Conservation (phyloP, 805 yeast genomes). For the Starmerella khaoyaiensis region DNA sequence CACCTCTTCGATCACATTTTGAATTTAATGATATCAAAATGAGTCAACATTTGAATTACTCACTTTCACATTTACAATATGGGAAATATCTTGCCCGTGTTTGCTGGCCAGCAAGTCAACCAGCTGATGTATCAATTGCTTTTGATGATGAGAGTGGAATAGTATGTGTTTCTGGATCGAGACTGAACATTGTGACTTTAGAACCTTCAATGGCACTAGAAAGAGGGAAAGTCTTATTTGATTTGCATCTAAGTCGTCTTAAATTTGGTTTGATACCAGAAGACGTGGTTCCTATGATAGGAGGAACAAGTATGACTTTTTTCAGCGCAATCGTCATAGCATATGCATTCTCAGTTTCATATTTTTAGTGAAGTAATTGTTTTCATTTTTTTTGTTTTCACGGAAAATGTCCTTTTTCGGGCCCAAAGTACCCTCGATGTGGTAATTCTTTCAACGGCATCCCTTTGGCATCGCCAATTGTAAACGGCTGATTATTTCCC, state of each 20-base stretch:
- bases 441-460: constrained; percentile 18
- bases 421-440: constrained; percentile 17
- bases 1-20: not conserved
- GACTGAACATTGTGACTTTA: constrained; percentile 8
- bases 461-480: constrained; percentile 13
- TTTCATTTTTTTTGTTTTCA: constrained; percentile 1
- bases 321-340: not conserved
- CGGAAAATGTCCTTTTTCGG: constrained; percentile 15
- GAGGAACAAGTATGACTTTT: not conserved
- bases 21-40: not conserved
- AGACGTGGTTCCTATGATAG: constrained; percentile 12
- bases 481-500: constrained; percentile 31
- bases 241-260: constrained; percentile 12
- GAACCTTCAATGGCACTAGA: too few species aligned
- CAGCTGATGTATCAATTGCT: constrained; percentile 21
- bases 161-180: constrained; percentile 10
- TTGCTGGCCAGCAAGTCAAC: constrained; percentile 29
- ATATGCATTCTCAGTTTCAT: too few species aligned
- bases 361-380: not conserved
- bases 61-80: constrained; percentile 1
- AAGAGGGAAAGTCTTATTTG: constrained; percentile 12
- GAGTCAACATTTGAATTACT: not conserved
- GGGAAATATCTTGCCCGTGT: constrained; percentile 25
- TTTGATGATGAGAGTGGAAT: constrained; percentile 9
- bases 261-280: constrained; percentile 8